Evolutionary conservation across 768 basidiomycete genomes (phyloP).

Genomic region (Leucocoprinus leucothites): DNA sequence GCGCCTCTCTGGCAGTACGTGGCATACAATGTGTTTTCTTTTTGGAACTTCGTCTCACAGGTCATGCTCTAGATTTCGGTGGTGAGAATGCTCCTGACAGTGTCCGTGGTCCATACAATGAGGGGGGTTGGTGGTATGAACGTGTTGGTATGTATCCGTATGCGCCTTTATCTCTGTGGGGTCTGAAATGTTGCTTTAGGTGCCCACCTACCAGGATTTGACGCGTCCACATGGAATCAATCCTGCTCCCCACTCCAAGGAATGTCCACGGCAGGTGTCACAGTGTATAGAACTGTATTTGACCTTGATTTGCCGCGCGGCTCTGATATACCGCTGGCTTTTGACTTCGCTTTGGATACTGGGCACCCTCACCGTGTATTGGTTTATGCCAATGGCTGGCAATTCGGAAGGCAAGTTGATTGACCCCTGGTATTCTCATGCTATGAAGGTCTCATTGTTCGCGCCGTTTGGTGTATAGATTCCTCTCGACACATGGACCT

Average conservation of each 20-base stretch:
- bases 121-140: constrained; percentile 55
- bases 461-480: constrained; percentile 21
- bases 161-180: background rate
- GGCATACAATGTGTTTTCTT: background rate
- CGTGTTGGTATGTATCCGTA: constrained; percentile 33
- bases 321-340: constrained; percentile 55
- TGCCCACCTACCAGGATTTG: constrained; percentile 59
- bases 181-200: constrained; percentile 23
- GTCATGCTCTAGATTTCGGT: constrained; percentile 26
- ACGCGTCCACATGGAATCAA: constrained; percentile 51
- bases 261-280: constrained; percentile 47
- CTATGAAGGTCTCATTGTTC: too few species aligned
- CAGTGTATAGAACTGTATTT: constrained; percentile 64
- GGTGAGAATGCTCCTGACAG: constrained; percentile 49
- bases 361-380: constrained; percentile 57
- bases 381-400: constrained; percentile 72
- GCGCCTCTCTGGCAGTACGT: constrained; percentile 39
- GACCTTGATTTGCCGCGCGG: constrained; percentile 46
- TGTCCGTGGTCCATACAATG: constrained; percentile 56
- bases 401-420: constrained; percentile 42
- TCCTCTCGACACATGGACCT: constrained; percentile 37
- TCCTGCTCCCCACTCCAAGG: constrained; percentile 45
- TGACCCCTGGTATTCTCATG: too few species aligned
- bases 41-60: background rate
- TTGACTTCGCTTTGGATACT: constrained; percentile 50